Evolutionary conservation across 495 filamentous ascomycete genomes (phyloP).

Genomic region (Lophium mytilinum): DNA sequence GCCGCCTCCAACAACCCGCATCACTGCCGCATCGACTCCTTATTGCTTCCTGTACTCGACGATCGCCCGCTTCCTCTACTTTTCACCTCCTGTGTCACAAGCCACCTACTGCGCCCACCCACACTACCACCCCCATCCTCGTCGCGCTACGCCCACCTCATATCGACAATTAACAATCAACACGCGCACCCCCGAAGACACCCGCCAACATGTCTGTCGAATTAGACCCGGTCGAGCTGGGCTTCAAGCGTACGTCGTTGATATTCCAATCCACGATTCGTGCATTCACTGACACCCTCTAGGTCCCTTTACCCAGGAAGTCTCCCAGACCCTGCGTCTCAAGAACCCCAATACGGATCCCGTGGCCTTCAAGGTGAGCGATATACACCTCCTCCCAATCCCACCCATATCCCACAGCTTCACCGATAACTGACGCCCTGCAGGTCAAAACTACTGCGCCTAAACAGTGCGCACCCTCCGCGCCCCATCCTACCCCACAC

Average conservation of each 20-base stretch:
- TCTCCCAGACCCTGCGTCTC: constrained; percentile 73
- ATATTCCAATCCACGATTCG: not conserved
- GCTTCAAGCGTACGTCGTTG: constrained; percentile 71
- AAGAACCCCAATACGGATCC: constrained; percentile 69
- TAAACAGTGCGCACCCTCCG: constrained; percentile 69
- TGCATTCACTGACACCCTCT: constrained; percentile 7
- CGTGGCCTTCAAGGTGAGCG: constrained; percentile 86
- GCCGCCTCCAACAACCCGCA: too few species aligned
- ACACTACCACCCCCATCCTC: too few species aligned
- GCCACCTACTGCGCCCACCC: too few species aligned
- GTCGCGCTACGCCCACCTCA: too few species aligned
- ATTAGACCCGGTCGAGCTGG: constrained; percentile 82
- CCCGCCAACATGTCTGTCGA: constrained; percentile 78
- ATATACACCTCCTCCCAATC: not conserved
- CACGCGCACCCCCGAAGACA: not conserved
- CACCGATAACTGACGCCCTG: constrained; percentile 11
- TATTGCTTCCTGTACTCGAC: too few species aligned
- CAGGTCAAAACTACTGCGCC: constrained; percentile 99
- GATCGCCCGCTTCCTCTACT: too few species aligned
- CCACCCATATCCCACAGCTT: not conserved
- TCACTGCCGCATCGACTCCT: too few species aligned
- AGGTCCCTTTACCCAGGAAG: constrained; percentile 92
- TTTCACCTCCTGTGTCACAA: too few species aligned
- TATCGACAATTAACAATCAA: not conserved
- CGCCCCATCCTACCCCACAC: constrained; percentile 5